Evolutionary conservation across 495 filamentous ascomycete species (phyloP).

Genomic region (Chaetomium tenue): DNA sequence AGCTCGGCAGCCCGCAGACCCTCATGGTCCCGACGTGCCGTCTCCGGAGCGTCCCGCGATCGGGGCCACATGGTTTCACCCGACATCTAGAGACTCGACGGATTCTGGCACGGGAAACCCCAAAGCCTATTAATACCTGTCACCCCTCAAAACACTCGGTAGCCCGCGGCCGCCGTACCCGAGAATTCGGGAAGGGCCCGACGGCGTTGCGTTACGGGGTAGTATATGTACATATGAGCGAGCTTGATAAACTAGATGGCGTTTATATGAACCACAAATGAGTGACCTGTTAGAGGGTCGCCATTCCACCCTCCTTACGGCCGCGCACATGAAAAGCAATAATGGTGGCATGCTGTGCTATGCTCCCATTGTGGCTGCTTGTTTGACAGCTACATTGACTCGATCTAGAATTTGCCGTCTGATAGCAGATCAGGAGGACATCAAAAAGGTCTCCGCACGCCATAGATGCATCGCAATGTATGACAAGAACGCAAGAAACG

Average conservation of each 20-base stretch:
- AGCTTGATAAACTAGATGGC: too few relatives aligned
- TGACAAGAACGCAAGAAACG: neutral
- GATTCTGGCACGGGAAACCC: neutral
- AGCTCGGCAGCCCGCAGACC: neutral
- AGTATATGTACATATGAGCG: too few relatives aligned
- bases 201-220: too few relatives aligned
- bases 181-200: too few relatives aligned
- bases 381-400: neutral
- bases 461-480: neutral
- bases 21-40: neutral
- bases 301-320: neutral
- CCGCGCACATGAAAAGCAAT: neutral
- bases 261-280: neutral
- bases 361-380: neutral
- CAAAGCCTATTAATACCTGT: neutral
- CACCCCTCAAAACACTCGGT: neutral
- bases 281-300: too few relatives aligned
- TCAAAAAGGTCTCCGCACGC: neutral
- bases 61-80: slow-evolving; percentile 4
- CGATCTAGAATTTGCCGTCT: neutral
- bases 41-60: neutral
- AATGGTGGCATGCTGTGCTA: neutral
- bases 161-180: too few relatives aligned
- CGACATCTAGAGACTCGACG: neutral
- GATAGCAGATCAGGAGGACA: neutral